Percentiles rank a stretch among this genome's conserved stretches.
Conservation (phyloP, 2,329 filamentous ascomycete species). For the Cadophora gregata region DNA sequence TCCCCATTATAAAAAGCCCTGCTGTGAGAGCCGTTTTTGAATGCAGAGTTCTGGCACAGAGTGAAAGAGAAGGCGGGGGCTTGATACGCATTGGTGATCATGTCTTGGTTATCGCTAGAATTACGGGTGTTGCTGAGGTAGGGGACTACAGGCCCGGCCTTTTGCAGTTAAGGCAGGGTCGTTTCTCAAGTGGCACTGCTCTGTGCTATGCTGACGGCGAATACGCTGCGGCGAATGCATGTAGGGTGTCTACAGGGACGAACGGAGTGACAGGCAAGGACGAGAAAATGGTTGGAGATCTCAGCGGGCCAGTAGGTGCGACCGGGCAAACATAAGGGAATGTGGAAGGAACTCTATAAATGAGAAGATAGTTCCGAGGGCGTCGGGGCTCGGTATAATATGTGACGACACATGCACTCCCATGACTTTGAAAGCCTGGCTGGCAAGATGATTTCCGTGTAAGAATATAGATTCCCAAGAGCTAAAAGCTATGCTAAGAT, state of each 20-base stretch:
- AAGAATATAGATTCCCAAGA: neutral
- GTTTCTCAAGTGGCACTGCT: neutral
- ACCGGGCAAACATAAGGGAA: too few species aligned
- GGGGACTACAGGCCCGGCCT: neutral
- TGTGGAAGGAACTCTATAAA: neutral
- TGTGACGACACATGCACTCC: neutral
- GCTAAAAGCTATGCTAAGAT: too few species aligned
- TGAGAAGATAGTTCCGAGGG: neutral
- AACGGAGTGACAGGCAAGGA: neutral
- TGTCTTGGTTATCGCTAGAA: slow-evolving; percentile 39
- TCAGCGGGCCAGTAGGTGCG: too few species aligned
- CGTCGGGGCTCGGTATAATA: neutral
- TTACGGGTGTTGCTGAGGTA: slow-evolving; percentile 20
- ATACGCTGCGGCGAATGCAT: neutral
- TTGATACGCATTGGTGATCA: slow-evolving; percentile 41
- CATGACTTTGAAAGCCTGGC: neutral
- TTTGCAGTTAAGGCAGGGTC: neutral
- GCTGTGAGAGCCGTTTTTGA: slow-evolving; percentile 32
- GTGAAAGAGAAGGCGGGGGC: slow-evolving; percentile 20
- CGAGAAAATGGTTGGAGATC: too few species aligned
- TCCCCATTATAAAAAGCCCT: slow-evolving; percentile 25
- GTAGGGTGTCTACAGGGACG: neutral
- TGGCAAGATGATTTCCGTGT: neutral
- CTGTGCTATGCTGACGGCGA: neutral
- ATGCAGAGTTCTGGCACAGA: slow-evolving; percentile 32